Evolutionary conservation across 495 filamentous ascomycete genomes (phyloP).

Genomic region (Podospora bellae-mahoneyi): DNA sequence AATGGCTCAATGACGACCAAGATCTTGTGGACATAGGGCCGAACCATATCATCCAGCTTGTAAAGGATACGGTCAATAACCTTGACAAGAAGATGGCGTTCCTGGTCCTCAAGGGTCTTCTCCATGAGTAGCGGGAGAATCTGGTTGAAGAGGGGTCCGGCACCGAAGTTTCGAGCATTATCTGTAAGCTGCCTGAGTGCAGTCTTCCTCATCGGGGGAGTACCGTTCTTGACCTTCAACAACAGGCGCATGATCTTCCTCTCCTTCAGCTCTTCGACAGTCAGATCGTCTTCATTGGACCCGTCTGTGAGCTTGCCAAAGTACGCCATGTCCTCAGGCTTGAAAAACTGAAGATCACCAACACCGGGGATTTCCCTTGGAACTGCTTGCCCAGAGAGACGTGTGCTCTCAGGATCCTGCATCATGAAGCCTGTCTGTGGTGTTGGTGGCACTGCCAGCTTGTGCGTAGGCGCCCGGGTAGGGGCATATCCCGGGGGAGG

Average conservation of each 20-base stretch:
- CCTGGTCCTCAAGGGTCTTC: conserved; percentile 96
- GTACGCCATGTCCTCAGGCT: conserved; percentile 98
- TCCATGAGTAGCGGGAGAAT: conserved; percentile 98
- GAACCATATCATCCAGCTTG: conserved; percentile 95
- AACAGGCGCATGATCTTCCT: conserved; percentile 97
- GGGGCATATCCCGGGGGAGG: conserved; percentile 91
- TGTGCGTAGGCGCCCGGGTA: conserved; percentile 71
- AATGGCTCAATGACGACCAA: conserved; percentile 98
- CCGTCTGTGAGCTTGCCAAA: conserved; percentile 97
- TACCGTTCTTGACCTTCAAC: conserved; percentile 99
- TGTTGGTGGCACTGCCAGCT: conserved; percentile 71
- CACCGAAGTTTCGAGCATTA: conserved; percentile 94
- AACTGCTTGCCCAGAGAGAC: conserved; percentile 80
- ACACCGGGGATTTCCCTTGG: conserved; percentile 97
- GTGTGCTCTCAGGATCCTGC: conserved; percentile 84
- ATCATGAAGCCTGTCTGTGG: conserved; percentile 87
- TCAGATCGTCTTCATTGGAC: conserved; percentile 86
- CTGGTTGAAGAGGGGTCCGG: conserved; percentile 93
- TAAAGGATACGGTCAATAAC: conserved; percentile 98
- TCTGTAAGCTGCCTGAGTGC: conserved; percentile 97
- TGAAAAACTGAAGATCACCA: conserved; percentile 97
- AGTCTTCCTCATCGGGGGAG: conserved; percentile 98
- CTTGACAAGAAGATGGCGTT: conserved; percentile 97
- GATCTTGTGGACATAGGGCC: conserved; percentile 97
- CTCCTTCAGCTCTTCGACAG: conserved; percentile 93